These are phyloP conservation scores for Sporobolomyces phaffii DNA, from an alignment of 768 basidiomycete species.

Conservation along the genomic window DNA sequence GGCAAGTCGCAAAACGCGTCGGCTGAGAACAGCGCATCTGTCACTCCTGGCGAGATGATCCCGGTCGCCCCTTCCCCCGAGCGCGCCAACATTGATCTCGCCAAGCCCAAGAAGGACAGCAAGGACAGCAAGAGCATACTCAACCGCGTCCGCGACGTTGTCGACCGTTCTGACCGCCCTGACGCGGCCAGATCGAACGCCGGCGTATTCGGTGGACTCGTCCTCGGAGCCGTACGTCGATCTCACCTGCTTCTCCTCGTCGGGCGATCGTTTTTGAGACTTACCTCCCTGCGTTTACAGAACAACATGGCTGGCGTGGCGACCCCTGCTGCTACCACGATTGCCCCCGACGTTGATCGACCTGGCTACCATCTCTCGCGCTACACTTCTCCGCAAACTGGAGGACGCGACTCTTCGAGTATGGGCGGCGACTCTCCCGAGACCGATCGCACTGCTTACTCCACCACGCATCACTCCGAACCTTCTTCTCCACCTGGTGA, in stretches of 20 bases:
- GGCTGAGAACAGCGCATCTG: conserved; percentile 19
- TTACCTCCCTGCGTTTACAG: no score
- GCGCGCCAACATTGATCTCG: not conserved
- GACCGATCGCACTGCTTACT: conserved; percentile 5
- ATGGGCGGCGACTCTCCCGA: conserved; percentile 16
- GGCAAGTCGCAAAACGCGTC: not conserved
- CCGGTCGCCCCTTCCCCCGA: conserved; percentile 17
- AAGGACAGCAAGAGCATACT: conserved; percentile 14
- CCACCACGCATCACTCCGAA: not conserved
- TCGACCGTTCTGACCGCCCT: conserved; percentile 43
- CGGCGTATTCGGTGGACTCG: conserved; percentile 65
- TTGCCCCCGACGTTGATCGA: conserved; percentile 41
- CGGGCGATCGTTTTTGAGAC: not conserved
- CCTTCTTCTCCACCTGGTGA: not conserved
- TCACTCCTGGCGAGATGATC: conserved; percentile 33
- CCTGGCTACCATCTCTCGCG: conserved; percentile 65
- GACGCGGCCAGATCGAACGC: conserved; percentile 53
- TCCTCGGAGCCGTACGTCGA: conserved; percentile 56
- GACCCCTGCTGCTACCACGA: conserved; percentile 50
- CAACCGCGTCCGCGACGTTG: conserved; percentile 20
- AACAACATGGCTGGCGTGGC: conserved; percentile 59
- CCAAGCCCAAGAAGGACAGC: conserved; percentile 18
- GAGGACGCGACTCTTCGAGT: not conserved
- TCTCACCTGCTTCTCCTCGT: not conserved
- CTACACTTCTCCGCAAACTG: conserved; percentile 44